A percentile compares a stretch with the other conserved stretches of the same genome.
Evolutionary conservation across 2,329 filamentous ascomycete species (phyloP).

Genomic region (Trichoderma endophyticum): DNA sequence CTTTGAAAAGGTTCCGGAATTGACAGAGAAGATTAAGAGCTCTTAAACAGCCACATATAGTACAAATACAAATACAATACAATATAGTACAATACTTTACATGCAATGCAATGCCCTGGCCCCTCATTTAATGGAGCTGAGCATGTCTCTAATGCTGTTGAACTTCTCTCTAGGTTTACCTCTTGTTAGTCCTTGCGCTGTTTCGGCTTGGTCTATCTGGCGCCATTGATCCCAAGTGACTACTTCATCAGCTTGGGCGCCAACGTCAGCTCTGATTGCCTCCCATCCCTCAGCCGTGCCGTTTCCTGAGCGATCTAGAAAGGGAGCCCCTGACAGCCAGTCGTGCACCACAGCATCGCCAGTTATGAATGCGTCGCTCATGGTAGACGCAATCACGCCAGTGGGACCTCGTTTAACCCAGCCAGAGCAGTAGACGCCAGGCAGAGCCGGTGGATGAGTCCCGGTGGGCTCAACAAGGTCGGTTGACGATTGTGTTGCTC

Average conservation of each 20-base stretch:
- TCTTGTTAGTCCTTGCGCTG: slow-evolving; percentile 56
- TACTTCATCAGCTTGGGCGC: slow-evolving; percentile 52
- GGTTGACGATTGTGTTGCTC: slow-evolving; percentile 26
- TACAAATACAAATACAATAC: slow-evolving; percentile 21
- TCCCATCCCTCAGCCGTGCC: slow-evolving; percentile 63
- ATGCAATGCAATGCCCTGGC: neutral
- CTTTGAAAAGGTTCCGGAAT: slow-evolving; percentile 91
- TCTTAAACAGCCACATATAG: slow-evolving; percentile 30
- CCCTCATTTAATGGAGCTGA: slow-evolving; percentile 45
- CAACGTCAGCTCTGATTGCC: slow-evolving; percentile 61
- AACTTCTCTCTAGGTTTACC: slow-evolving; percentile 81
- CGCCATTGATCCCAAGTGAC: slow-evolving; percentile 84
- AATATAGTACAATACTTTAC: slow-evolving; percentile 24
- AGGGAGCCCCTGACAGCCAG: slow-evolving; percentile 51
- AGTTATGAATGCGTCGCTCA: slow-evolving; percentile 90
- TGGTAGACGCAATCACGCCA: slow-evolving; percentile 92
- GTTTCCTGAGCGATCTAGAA: slow-evolving; percentile 32
- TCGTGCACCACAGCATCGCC: slow-evolving; percentile 82
- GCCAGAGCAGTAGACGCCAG: slow-evolving; percentile 85
- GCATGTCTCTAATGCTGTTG: slow-evolving; percentile 55
- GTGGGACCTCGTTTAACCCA: slow-evolving; percentile 97
- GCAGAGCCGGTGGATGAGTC: slow-evolving; percentile 40
- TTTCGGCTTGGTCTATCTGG: slow-evolving; percentile 78
- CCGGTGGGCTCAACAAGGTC: slow-evolving; percentile 23
- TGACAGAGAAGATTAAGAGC: slow-evolving; percentile 89